Base-by-base conservation (phyloP, 176 grass and related monocot genomes). In the Eragrostis nindensis region DNA sequence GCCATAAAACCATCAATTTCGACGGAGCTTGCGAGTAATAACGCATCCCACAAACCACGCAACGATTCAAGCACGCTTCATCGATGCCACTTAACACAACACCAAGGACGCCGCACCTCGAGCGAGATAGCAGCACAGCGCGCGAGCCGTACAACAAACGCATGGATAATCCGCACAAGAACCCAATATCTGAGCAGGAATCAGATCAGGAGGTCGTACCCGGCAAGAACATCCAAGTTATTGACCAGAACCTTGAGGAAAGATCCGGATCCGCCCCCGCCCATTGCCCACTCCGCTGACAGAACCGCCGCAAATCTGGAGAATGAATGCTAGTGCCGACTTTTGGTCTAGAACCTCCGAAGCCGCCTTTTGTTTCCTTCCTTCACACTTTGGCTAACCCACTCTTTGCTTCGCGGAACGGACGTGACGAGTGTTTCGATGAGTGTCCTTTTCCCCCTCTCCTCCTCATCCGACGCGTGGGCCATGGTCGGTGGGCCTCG, bases 181-280 rank as follows among this genome's bases (percentile, higher is more conserved):
- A 30, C 46, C 52, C 15, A 38, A 11, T 32, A 46, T 59, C 46
- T 24, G 46, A 45, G 39, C 12, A 43, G 2, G 82, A 55, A 73
- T 14, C 40, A 71, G 88, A 85, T 85, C 43, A 82, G 39, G 49
- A 73, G 66, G 46, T 57, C 75, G 62, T 97, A 97, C 92, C 92
- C 95, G 24, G 87, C 89, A 80, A 97, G 92, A 83, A 94, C 83
- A 74, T 97, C 95, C 15, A 97, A 65, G 83, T 97, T 97, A 47
- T 85, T 97, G 40, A 91, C 77, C 19, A 97, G 26, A 47, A 97
- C 94, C 85, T 92, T 94, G 79, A 97, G 81, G 77, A 97, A 94
- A 82, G 94, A 97, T 73, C 90, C 89, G 83, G 95, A 97, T 72
- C 93, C 87, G 54, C 89, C 88, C 38, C 95, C 87, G 25, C 91